Evolutionary conservation across 75 land plant genomes (phyloP).

Genomic region (Isoetes taiwanensis): DNA sequence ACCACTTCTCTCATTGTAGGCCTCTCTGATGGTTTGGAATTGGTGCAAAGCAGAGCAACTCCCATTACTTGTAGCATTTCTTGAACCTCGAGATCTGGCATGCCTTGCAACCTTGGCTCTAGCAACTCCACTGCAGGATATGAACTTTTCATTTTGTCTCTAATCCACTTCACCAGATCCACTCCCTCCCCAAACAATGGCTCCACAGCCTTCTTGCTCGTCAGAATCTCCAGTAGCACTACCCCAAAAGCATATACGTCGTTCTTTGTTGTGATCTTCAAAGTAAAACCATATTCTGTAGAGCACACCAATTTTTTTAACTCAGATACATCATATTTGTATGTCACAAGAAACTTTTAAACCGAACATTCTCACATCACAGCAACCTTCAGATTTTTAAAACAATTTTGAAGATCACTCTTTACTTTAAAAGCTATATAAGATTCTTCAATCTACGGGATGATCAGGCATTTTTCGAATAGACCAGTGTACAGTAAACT

Average conservation of each 20-base stretch:
- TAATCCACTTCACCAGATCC: constrained; percentile 39
- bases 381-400: neutral
- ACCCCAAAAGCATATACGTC: constrained; percentile 7
- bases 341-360: too few species aligned
- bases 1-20: constrained; percentile 54
- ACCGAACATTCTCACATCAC: neutral
- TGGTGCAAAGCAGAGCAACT: constrained; percentile 47
- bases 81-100: constrained; percentile 7
- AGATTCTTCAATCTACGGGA: too few species aligned
- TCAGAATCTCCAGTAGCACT: constrained; percentile 3
- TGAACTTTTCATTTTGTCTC: constrained; percentile 31
- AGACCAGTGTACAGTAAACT: too few species aligned
- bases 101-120: constrained; percentile 27
- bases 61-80: constrained; percentile 34
- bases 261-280: constrained; percentile 3
- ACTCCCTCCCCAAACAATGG: neutral
- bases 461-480: too few species aligned
- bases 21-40: constrained; percentile 38
- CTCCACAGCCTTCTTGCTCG: constrained; percentile 1
- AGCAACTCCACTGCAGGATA: constrained; percentile 34
- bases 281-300: neutral
- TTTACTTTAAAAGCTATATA: too few species aligned
- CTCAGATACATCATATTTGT: too few species aligned
- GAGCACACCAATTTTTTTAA: too few species aligned
- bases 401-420: too few species aligned